phyloP scores from a whole-genome alignment of 257 asterid species.

The Gentiana dahurica region DNA sequence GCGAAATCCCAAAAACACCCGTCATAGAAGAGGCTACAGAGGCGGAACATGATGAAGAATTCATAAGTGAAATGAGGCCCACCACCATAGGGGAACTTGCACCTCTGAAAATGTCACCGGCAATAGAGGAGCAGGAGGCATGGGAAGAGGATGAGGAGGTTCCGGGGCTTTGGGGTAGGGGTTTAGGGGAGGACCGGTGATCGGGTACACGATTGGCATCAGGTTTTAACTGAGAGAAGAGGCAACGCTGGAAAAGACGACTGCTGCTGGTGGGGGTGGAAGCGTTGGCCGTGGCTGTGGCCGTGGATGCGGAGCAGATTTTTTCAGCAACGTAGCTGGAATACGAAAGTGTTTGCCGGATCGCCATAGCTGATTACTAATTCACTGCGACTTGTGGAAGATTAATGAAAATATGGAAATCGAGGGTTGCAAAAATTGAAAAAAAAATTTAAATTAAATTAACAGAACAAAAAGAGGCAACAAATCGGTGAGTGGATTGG shows the following conservation, averaged over 20 bases:
- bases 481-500: too few relatives aligned
- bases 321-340: slow-evolving; percentile 71
- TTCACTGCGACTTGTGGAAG: slow-evolving; percentile 17
- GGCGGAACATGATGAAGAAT: not conserved
- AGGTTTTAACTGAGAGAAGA: slow-evolving; percentile 31
- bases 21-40: slow-evolving; percentile 19
- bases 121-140: slow-evolving; percentile 27
- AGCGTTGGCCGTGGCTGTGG: too few relatives aligned
- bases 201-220: slow-evolving; percentile 32
- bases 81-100: slow-evolving; percentile 33
- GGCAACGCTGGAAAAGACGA: slow-evolving; percentile 49
- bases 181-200: slow-evolving; percentile 18
- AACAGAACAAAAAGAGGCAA: too few relatives aligned
- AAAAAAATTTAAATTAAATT: too few relatives aligned
- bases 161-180: slow-evolving; percentile 11
- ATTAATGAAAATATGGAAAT: slow-evolving; percentile 20
- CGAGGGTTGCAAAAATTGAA: too few relatives aligned
- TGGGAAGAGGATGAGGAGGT: slow-evolving; percentile 10
- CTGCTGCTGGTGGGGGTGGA: slow-evolving; percentile 4
- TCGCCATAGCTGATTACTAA: slow-evolving; percentile 43
- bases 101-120: slow-evolving; percentile 31
- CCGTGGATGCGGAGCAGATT: slow-evolving; percentile 21
- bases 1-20: slow-evolving; percentile 48
- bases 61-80: slow-evolving; percentile 41
- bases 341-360: slow-evolving; percentile 61